These are phyloP conservation scores for Lentithecium fluviatile DNA, from an alignment of 495 filamentous ascomycete genomes.

Conservation along the genomic window DNA sequence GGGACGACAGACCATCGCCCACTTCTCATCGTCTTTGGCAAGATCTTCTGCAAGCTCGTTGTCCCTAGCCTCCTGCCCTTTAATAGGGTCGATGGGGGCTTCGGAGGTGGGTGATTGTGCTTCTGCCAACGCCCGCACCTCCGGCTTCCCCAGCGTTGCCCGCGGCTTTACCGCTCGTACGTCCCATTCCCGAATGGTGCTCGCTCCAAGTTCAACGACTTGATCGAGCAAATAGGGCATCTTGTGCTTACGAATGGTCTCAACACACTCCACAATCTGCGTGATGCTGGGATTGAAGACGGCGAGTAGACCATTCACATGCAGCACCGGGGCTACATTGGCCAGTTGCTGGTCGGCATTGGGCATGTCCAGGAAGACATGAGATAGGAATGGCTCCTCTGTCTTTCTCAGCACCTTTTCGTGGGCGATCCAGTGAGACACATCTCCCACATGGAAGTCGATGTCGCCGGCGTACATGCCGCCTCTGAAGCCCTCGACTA, in stretches of 20 bases:
- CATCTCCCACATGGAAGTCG: slow-evolving; percentile 68
- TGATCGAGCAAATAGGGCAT: slow-evolving; percentile 60
- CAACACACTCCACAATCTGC: slow-evolving; percentile 64
- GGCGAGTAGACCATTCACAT: slow-evolving; percentile 59
- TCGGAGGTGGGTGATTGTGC: neutral
- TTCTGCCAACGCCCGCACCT: neutral
- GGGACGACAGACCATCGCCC: slow-evolving; percentile 65
- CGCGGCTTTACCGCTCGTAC: slow-evolving; percentile 55
- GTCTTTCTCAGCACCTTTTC: slow-evolving; percentile 36
- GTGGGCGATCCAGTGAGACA: slow-evolving; percentile 59
- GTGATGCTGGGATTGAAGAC: slow-evolving; percentile 76
- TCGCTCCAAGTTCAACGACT: slow-evolving; percentile 66
- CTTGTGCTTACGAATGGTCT: slow-evolving; percentile 50
- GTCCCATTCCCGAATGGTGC: slow-evolving; percentile 63
- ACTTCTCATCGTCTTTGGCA: slow-evolving; percentile 40
- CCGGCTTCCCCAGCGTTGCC: slow-evolving; percentile 23
- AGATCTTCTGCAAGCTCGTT: slow-evolving; percentile 30
- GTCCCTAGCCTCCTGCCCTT: slow-evolving; percentile 27
- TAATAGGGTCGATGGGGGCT: slow-evolving; percentile 21
- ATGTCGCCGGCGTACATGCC: slow-evolving; percentile 67
- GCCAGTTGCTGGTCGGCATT: slow-evolving; percentile 57
- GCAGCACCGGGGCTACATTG: slow-evolving; percentile 56
- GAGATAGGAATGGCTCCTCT: slow-evolving; percentile 59
- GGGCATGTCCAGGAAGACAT: slow-evolving; percentile 71
- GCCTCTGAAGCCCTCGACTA: slow-evolving; percentile 63